Conservation (phyloP, 768 basidiomycete genomes). For the Mrakia gelida region DNA sequence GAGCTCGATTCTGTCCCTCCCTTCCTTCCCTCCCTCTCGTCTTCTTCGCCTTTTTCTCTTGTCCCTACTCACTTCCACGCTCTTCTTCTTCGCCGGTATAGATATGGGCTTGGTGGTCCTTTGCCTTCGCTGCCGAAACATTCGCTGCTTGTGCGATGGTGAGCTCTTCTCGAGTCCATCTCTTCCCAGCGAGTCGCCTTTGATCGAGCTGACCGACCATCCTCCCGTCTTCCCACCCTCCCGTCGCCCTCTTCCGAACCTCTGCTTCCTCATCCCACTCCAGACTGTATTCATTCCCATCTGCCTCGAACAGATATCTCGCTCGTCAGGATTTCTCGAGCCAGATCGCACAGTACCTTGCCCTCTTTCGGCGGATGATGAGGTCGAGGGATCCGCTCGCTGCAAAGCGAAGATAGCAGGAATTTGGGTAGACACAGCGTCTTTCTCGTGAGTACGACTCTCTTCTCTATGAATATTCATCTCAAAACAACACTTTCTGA, state of each 20-base stretch:
- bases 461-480: background rate
- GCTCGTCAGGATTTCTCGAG: slow-evolving; percentile 47
- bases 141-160: slow-evolving; percentile 25
- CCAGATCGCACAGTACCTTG: slow-evolving; percentile 68
- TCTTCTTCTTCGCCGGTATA: background rate
- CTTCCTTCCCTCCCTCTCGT: background rate
- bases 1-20: background rate
- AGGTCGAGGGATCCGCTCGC: slow-evolving; percentile 47
- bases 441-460: background rate
- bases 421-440: slow-evolving; percentile 69
- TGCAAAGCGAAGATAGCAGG: slow-evolving; percentile 81
- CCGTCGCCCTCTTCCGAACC: slow-evolving; percentile 70
- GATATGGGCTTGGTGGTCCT: slow-evolving; percentile 23
- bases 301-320: slow-evolving; percentile 16
- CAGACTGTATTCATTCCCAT: slow-evolving; percentile 70
- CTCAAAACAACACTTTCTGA: background rate
- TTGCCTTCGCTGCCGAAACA: slow-evolving; percentile 27
- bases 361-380: slow-evolving; percentile 30
- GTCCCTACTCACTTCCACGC: too few species aligned
- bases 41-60: background rate
- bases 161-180: slow-evolving; percentile 53
- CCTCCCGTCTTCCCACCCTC: background rate
- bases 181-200: slow-evolving; percentile 37
- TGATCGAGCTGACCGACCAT: background rate
- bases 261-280: too few species aligned